Evolutionary conservation across 192 early-diverging fungal genomes (phyloP).

Genomic region (Entomortierella parvispora): DNA sequence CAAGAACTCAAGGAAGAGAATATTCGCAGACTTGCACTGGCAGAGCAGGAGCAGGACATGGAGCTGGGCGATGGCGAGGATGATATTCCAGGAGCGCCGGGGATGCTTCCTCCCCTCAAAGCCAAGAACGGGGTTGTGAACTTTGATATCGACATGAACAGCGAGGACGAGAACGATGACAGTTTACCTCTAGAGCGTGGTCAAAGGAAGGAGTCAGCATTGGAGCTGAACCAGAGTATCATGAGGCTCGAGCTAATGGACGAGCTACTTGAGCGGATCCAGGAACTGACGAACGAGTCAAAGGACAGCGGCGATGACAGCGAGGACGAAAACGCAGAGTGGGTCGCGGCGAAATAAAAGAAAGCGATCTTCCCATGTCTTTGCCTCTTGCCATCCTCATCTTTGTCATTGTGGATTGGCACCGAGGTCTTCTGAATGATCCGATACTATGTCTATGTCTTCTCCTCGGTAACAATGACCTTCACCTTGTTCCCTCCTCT

Average conservation of each 20-base stretch:
- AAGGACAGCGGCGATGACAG: too few relatives aligned
- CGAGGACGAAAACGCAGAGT: neutral
- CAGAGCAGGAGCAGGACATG: constrained; percentile 9
- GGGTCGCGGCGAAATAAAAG: too few relatives aligned
- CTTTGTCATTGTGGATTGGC: too few relatives aligned
- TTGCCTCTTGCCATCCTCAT: too few relatives aligned
- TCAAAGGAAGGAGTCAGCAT: constrained; percentile 12
- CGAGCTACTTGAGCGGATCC: constrained; percentile 33
- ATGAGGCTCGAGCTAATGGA: constrained; percentile 43
- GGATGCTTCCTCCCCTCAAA: constrained; percentile 4
- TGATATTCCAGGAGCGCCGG: neutral
- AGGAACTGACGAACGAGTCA: constrained; percentile 9
- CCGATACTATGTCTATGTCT: too few relatives aligned
- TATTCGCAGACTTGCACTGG: constrained; percentile 25
- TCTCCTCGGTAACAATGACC: too few relatives aligned
- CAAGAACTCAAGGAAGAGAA: constrained; percentile 40
- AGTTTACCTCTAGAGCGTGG: neutral
- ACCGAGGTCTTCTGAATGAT: too few relatives aligned
- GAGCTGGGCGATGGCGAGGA: constrained; percentile 6
- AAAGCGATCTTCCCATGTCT: too few relatives aligned
- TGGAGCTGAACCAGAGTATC: constrained; percentile 38
- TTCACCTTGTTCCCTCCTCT: too few relatives aligned
- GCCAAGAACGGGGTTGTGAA: constrained; percentile 48
- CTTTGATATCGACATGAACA: constrained; percentile 46
- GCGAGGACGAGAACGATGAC: constrained; percentile 11